Evolutionary conservation across 345 rosid species (phyloP), one percentile per base, ranked within the genome.

Genomic region (Sisymbrium irio): DNA sequence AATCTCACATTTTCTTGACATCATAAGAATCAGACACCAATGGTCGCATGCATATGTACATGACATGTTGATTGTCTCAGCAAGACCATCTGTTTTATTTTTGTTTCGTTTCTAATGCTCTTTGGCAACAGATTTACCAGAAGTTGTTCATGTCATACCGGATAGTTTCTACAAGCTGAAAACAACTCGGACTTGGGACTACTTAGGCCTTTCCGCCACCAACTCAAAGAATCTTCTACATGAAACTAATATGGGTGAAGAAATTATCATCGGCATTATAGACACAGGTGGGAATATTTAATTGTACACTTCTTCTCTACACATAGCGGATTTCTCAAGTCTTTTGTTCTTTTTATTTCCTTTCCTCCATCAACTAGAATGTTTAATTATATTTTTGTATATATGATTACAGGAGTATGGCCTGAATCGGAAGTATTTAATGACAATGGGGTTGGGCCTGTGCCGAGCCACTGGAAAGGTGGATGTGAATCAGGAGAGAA

Each of bases 121-220:
- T 56, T 13, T 65, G 53, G 50, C 19, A 8, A 76, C 28, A 83
- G 86, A 78, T 49, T 54, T 78, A 41, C 82, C 85, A n/a, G 64
- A 70, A 9, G 87, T 86, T 66, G 70, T 82, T 25, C 83, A 82
- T 45, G 83, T 83, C 63, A 62, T 35, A 7, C 78, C 61, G 19
- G 79, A 81, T 79, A 71, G 59, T 35, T 73, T 77, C 74, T 72
- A 77, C 46, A 37, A 80, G 47, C 56, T 77, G 50, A 56, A 77
- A 72, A 85, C 89, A 45, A 83, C 84, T 15, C 56, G 79, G 58
- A 75, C 84, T 44, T 85, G 89, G 87, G 83, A 83, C 37, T 83
- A 80, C 62, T 58, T 85, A 37, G 69, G 72, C n/a, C 50, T 82
- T 27, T 83, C 84, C 35, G 63, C 72, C 0, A 9, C 64, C 42